Evolutionary conservation across 2,329 filamentous ascomycete species (phyloP), one percentile per base, ranked within the genome.

Genomic region (Xylariaceae sp.): DNA sequence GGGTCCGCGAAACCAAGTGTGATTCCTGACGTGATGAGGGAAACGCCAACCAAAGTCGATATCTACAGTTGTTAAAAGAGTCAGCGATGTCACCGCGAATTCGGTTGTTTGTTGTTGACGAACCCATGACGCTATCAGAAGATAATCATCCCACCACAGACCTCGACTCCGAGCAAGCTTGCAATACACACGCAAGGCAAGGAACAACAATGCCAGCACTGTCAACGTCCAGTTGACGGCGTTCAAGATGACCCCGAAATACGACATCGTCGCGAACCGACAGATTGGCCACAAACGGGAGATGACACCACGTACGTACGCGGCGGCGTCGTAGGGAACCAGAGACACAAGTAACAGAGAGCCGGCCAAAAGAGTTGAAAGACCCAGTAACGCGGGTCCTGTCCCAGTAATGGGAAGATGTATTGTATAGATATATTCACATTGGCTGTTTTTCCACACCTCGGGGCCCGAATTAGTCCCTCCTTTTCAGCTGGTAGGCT

Each of bases 61-160:
- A 31, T 31, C 41, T 42, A 45, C 48, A 47, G 45, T 45, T 44
- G 39, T 17, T 12, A n/a, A 6, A 34, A 11, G 6, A 18, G 14
- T 52, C 36, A 52, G 49, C 42, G 19, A 39, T 17, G 14, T 31
- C 11, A 42, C 33, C 10, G 12, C 31, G 46, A 17, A 2, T 10
- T n/a, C 10, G 13, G 14, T 33, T 17, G 16, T 10, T 14, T 45
- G 22, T 28, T 28, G 4, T 28, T 41, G 19, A 42, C 60, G 45
- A 50, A 62, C 60, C 43, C 50, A 62, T 16, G 56, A 46, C 31
- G 48, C 50, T 54, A 62, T 56, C 17, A 62, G 50, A 28, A 62
- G 47, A 18, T 62, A 51, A 28, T 62, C 60, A 40, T 61, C 60
- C 60, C 60, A 62, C 58, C 60, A 62, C 33, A 62, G 43, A 19